Evolutionary conservation across 2,329 filamentous ascomycete species (phyloP).

Genomic region (Clonostachys rhizophaga): DNA sequence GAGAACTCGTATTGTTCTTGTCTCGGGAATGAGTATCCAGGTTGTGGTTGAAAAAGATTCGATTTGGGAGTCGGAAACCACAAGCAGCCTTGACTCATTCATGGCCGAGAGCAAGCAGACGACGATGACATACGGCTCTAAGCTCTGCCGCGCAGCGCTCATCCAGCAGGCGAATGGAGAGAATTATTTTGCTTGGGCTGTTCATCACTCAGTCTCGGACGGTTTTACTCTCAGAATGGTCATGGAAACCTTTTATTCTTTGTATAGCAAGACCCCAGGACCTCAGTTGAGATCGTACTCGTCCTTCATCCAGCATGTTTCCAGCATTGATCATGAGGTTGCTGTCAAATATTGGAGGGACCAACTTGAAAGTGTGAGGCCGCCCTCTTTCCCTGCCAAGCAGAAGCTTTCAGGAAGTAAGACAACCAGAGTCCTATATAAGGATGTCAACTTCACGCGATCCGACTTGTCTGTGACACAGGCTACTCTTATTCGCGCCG

Average conservation of each 20-base stretch:
- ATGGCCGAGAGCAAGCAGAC: constrained; percentile 14
- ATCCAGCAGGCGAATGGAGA: neutral
- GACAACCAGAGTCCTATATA: neutral
- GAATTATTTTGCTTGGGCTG: constrained; percentile 12
- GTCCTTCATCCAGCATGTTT: constrained; percentile 33
- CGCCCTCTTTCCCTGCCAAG: constrained; percentile 3
- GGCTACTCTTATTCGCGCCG: constrained; percentile 9
- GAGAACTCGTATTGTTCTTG: constrained; percentile 9
- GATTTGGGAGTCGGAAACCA: neutral
- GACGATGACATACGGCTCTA: constrained; percentile 1
- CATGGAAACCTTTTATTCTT: constrained; percentile 1
- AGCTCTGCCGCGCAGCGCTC: neutral
- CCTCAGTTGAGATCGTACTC: constrained; percentile 18
- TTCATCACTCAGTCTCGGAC: constrained; percentile 18
- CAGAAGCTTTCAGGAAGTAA: neutral
- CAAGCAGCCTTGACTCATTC: neutral
- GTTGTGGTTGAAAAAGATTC: constrained; percentile 5
- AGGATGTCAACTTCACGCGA: neutral
- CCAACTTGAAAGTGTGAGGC: constrained; percentile 2
- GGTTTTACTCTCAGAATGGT: constrained; percentile 10
- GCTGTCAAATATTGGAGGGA: neutral
- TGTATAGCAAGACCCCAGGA: neutral
- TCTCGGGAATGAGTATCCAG: constrained; percentile 4
- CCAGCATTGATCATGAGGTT: constrained; percentile 14
- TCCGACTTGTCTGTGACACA: constrained; percentile 5